Evolutionary conservation across 257 asterid species (phyloP).

Genomic region (Primulina tabacum): DNA sequence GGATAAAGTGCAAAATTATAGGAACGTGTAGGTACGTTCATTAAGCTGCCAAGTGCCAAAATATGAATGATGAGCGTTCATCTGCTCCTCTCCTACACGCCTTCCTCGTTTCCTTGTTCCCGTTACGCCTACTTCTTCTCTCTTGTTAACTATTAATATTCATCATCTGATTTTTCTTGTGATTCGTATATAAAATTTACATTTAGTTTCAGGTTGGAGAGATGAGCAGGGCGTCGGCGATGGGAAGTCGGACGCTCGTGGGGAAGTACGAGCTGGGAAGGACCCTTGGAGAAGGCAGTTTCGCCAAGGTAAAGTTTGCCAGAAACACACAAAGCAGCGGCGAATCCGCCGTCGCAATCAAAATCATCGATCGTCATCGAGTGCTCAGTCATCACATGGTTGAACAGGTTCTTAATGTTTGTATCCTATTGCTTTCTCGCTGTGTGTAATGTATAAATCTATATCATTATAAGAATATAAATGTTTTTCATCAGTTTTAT

Average conservation of each 20-base stretch:
- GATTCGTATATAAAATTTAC: too few species aligned
- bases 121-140: neutral
- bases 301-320: constrained; percentile 75
- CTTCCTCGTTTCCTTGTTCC: neutral
- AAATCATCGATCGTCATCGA: constrained; percentile 63
- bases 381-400: constrained; percentile 66
- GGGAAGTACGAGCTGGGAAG: constrained; percentile 74
- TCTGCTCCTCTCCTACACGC: neutral
- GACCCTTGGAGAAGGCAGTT: constrained; percentile 75
- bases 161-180: neutral
- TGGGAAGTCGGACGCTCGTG: constrained; percentile 47
- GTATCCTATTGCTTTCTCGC: neutral
- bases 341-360: constrained; percentile 53
- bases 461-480: too few species aligned
- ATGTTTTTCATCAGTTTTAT: neutral
- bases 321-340: constrained; percentile 44
- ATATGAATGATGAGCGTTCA: neutral
- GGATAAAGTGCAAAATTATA: too few species aligned
- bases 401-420: constrained; percentile 46
- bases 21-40: too few species aligned
- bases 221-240: constrained; percentile 5
- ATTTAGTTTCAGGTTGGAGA: neutral
- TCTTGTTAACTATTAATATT: neutral
- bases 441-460: too few species aligned
- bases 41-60: too few species aligned